Conservation (phyloP, 1,284 basidiomycete species). For the Leccinum proximum region DNA sequence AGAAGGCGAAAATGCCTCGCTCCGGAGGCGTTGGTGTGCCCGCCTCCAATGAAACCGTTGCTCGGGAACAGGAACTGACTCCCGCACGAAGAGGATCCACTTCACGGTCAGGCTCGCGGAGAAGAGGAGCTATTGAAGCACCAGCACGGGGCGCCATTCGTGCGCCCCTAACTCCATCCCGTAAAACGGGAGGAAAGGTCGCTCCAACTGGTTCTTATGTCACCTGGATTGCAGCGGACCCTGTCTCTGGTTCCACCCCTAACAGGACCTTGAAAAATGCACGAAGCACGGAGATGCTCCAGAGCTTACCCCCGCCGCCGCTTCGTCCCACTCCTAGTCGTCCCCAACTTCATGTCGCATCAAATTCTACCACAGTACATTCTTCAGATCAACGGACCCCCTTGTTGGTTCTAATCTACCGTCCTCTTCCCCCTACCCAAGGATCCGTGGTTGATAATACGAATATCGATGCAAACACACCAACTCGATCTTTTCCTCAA, state of each 20-base stretch:
- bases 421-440: slow-evolving; percentile 33
- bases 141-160: slow-evolving; percentile 10
- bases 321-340: slow-evolving; percentile 32
- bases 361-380: slow-evolving; percentile 15
- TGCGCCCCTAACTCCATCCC: slow-evolving; percentile 11
- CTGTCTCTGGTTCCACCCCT: slow-evolving; percentile 15
- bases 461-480: slow-evolving; percentile 19
- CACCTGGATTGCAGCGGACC: slow-evolving; percentile 25
- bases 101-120: slow-evolving; percentile 21
- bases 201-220: slow-evolving; percentile 24
- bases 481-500: slow-evolving; percentile 26
- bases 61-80: slow-evolving; percentile 21
- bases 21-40: slow-evolving; percentile 14
- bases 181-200: slow-evolving; percentile 22
- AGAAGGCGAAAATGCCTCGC: slow-evolving; percentile 20
- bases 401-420: slow-evolving; percentile 13
- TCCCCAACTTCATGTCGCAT: slow-evolving; percentile 23
- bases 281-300: slow-evolving; percentile 30
- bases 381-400: slow-evolving; percentile 21
- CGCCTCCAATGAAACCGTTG: slow-evolving; percentile 21
- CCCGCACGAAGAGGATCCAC: slow-evolving; percentile 14
- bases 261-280: slow-evolving; percentile 23
- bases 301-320: slow-evolving; percentile 13
- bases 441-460: slow-evolving; percentile 18
- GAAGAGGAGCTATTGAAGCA: slow-evolving; percentile 12